Evolutionary conservation across 2,329 filamentous ascomycete genomes (phyloP), one percentile per base, ranked within the genome.

Genomic region (Cladosporium oxysporum): DNA sequence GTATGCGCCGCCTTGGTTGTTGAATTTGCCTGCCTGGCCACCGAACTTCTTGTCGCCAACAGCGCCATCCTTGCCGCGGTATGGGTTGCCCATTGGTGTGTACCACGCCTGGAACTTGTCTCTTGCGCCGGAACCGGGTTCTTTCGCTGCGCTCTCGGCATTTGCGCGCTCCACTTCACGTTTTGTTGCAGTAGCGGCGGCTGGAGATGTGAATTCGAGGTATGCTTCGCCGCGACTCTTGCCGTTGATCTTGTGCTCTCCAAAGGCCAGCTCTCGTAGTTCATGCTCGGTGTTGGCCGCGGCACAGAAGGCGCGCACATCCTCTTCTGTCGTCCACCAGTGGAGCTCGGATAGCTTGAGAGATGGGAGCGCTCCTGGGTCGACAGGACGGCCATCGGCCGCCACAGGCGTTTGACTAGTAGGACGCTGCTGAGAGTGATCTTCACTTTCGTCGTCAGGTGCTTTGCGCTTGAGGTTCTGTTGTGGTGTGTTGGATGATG

Each of bases 321-420:
- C 93, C 75, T 99, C 95, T 76, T 99, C 95, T 2, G 91, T 96
- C 33, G 89, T 93, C 94, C 94, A 98, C 95, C 95, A 99, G 77
- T 91, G 91, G 11, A 99, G 83, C 59, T 98, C 95, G 2, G 92
- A 93, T 63, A 98, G 87, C 77, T 96, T 88, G 33, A 98, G 80
- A 0, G 93, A 93, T 28, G 88, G 83, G 5, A 86, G 88, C 2
- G 88, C 88, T 68, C 84, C 84, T 1, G 84, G 83, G 66, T 89
- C 87, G 5, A 83, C 76, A 1, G 82, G 82, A 28, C 85, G 81
- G 33, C 58, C 44, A 64, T 69, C 63, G 33, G 61, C 23, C 18
- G 61, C 61, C n/a, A 57, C 7, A 26, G 64, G 63, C 35, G 67
- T 62, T 53, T 66, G 59, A 35, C 59, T 58, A 29, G 29, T 12